A percentile compares a stretch with the other conserved stretches of the same genome.
phyloP scores from a whole-genome alignment of 148 eudicot species.

The Drosera capensis region DNA sequence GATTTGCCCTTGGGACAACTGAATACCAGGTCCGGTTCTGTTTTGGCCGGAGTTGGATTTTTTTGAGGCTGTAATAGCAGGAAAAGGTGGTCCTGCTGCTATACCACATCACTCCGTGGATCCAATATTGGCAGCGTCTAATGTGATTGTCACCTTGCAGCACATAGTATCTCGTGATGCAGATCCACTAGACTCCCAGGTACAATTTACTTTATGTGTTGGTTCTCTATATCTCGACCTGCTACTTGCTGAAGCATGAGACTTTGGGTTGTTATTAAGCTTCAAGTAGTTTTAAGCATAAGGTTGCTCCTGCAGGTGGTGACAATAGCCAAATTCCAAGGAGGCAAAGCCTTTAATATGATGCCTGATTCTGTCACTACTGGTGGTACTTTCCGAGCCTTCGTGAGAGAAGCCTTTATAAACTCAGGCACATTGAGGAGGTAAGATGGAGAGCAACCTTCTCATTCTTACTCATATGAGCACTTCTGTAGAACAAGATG shows the following conservation, averaged over 20 bases:
- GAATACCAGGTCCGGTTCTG: slow-evolving; percentile 43
- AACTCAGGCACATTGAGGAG: slow-evolving; percentile 67
- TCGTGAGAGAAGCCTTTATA: slow-evolving; percentile 46
- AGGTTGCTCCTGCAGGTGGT: slow-evolving; percentile 46
- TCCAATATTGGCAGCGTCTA: slow-evolving; percentile 72
- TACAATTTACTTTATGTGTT: not conserved
- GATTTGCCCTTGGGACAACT: slow-evolving; percentile 37
- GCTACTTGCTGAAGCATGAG: not conserved
- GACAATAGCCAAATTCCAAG: slow-evolving; percentile 81
- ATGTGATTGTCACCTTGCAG: slow-evolving; percentile 51
- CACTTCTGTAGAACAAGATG: not conserved
- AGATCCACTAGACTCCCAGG: slow-evolving; percentile 81
- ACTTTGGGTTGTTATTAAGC: not conserved
- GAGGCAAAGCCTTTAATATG: slow-evolving; percentile 92
- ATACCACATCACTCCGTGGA: slow-evolving; percentile 65
- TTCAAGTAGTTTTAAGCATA: not conserved
- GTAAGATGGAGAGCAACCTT: slow-evolving; percentile 16
- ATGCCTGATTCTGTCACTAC: slow-evolving; percentile 93
- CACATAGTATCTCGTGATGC: slow-evolving; percentile 83
- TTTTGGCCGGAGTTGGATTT: slow-evolving; percentile 49
- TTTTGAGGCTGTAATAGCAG: slow-evolving; percentile 61
- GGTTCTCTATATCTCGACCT: not conserved
- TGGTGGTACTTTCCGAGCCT: slow-evolving; percentile 87
- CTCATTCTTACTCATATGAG: not conserved
- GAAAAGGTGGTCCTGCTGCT: slow-evolving; percentile 85